phyloP scores from a whole-genome alignment of 2,329 filamentous ascomycete species.

The Paraconiothyrium sp. region DNA sequence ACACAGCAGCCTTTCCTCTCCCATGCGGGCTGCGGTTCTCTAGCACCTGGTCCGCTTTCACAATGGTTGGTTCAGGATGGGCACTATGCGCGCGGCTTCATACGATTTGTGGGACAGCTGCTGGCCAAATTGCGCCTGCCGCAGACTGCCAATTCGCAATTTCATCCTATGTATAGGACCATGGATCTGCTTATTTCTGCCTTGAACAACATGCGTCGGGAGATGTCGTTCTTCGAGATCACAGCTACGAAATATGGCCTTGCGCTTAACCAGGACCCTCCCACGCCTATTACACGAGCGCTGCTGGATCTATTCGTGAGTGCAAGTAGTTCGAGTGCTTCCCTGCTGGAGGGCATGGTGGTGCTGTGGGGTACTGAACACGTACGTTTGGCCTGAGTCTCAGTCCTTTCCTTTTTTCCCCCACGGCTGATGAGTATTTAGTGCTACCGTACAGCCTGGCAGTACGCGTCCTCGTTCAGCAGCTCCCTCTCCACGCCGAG shows the following conservation, averaged over 20 bases:
- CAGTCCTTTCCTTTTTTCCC: background rate
- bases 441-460: slow-evolving; percentile 60
- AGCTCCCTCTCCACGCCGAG: slow-evolving; percentile 48
- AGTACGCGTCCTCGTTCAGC: slow-evolving; percentile 58
- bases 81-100: slow-evolving; percentile 75
- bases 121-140: slow-evolving; percentile 70
- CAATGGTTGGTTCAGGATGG: slow-evolving; percentile 78
- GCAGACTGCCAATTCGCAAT: slow-evolving; percentile 53
- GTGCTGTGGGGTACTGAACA: slow-evolving; percentile 82
- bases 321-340: slow-evolving; percentile 60
- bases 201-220: slow-evolving; percentile 71
- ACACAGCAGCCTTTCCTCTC: slow-evolving; percentile 74
- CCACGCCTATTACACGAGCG: slow-evolving; percentile 61
- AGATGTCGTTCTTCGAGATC: slow-evolving; percentile 73
- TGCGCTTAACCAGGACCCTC: slow-evolving; percentile 56
- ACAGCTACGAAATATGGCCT: slow-evolving; percentile 70
- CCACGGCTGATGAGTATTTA: slow-evolving; percentile 30
- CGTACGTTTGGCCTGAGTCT: slow-evolving; percentile 40
- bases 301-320: slow-evolving; percentile 69
- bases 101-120: slow-evolving; percentile 72
- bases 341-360: slow-evolving; percentile 73
- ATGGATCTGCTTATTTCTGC: slow-evolving; percentile 71
- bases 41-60: slow-evolving; percentile 65
- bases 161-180: slow-evolving; percentile 64
- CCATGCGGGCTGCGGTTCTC: slow-evolving; percentile 69